Evolutionary conservation across 1,284 basidiomycete species (phyloP).

Genomic region (Apiotrichum sp.): DNA sequence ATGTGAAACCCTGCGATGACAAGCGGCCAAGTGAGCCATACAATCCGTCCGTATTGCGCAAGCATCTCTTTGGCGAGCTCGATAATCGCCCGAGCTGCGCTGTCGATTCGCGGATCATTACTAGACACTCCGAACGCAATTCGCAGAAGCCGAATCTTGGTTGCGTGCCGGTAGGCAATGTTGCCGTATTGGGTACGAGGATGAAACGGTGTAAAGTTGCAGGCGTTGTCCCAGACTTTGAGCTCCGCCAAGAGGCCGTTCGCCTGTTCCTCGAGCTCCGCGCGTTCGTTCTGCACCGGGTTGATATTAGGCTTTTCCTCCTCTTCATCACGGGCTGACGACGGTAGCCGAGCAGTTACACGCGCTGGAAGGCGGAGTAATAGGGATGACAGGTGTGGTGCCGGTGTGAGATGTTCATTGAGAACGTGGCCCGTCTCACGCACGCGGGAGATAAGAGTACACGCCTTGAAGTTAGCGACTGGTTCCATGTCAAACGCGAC

Average conservation of each 20-base stretch:
- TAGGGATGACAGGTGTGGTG: slow-evolving; percentile 13
- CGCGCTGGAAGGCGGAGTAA: slow-evolving; percentile 15
- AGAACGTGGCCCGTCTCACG: slow-evolving; percentile 16
- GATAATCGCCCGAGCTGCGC: slow-evolving; percentile 31
- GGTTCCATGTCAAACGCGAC: slow-evolving; percentile 1
- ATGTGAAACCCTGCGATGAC: slow-evolving; percentile 41
- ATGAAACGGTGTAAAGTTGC: slow-evolving; percentile 37
- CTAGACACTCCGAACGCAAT: slow-evolving; percentile 34
- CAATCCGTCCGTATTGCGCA: slow-evolving; percentile 35
- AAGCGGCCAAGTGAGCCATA: slow-evolving; percentile 44
- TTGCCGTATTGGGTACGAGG: slow-evolving; percentile 41
- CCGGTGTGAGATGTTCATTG: slow-evolving; percentile 13
- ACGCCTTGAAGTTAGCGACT: slow-evolving; percentile 17
- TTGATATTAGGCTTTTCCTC: background rate
- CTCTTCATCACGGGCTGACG: background rate
- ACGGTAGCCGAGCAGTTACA: slow-evolving; percentile 16
- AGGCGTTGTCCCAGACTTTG: slow-evolving; percentile 37
- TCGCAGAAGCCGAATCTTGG: slow-evolving; percentile 32
- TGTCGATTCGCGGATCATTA: slow-evolving; percentile 34
- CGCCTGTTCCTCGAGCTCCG: slow-evolving; percentile 25
- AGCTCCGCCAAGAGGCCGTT: slow-evolving; percentile 35
- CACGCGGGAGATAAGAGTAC: slow-evolving; percentile 27
- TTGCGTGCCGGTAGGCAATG: slow-evolving; percentile 38
- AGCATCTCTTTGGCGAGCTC: slow-evolving; percentile 39
- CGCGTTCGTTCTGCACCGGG: slow-evolving; percentile 12